phyloP scores from a whole-genome alignment of 441 rosid species.

The Theobroma grandiflorum region DNA sequence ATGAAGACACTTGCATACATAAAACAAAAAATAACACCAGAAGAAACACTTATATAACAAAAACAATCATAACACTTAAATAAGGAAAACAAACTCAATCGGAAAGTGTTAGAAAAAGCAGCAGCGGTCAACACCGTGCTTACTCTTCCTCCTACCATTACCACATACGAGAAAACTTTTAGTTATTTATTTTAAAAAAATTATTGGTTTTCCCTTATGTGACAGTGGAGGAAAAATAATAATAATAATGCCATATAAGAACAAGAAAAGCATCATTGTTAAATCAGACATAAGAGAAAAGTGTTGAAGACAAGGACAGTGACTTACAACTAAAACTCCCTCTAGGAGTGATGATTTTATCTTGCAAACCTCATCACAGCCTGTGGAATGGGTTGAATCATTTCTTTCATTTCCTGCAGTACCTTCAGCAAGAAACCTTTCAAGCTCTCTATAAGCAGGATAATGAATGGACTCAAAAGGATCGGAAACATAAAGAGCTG shows the following conservation, averaged over 20 bases:
- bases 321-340: constrained; percentile 89
- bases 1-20: not conserved
- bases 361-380: constrained; percentile 83
- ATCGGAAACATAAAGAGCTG: constrained; percentile 82
- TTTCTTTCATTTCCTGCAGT: constrained; percentile 56
- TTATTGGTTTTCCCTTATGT: no score
- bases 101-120: not conserved
- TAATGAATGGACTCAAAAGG: constrained; percentile 61
- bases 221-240: no score
- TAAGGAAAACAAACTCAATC: not conserved
- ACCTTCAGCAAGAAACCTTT: constrained; percentile 84
- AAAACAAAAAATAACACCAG: not conserved
- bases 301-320: constrained; percentile 6
- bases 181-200: not conserved
- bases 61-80: not conserved
- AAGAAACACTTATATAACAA: not conserved
- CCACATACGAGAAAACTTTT: not conserved
- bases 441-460: constrained; percentile 64
- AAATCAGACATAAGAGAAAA: constrained; percentile 13
- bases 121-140: not conserved
- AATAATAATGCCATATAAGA: no score
- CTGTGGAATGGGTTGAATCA: constrained; percentile 41
- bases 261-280: not conserved
- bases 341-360: constrained; percentile 87
- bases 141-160: not conserved